phyloP scores from a whole-genome alignment of 129 eudicot species.

The Sambucus nigra region DNA sequence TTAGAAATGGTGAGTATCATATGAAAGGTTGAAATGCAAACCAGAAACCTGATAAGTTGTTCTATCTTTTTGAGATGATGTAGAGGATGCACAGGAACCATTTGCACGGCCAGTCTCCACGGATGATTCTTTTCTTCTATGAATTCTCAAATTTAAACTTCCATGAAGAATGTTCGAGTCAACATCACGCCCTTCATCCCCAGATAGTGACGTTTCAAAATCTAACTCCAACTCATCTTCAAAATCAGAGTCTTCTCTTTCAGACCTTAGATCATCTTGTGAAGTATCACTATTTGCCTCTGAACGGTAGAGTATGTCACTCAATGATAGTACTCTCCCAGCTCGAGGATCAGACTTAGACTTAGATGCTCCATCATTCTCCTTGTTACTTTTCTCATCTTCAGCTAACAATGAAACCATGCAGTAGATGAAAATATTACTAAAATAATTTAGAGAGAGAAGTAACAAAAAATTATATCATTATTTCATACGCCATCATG shows the following conservation, averaged over 20 bases:
- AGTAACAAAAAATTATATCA: too few species aligned
- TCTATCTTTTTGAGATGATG: constrained; percentile 40
- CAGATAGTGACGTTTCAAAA: constrained; percentile 65
- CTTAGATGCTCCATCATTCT: constrained; percentile 36
- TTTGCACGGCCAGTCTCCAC: constrained; percentile 29
- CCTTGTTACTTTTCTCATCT: constrained; percentile 35
- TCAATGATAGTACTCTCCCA: constrained; percentile 51
- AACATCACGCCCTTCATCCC: constrained; percentile 63
- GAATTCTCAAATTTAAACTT: constrained; percentile 56
- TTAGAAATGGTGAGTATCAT: too few species aligned
- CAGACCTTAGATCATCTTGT: constrained; percentile 55
- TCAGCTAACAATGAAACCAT: constrained; percentile 32
- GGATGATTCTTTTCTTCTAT: constrained; percentile 38
- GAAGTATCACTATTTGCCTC: constrained; percentile 68
- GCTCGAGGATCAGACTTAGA: constrained; percentile 29
- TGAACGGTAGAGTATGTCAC: constrained; percentile 66
- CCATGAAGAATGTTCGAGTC: constrained; percentile 47
- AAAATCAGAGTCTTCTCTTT: constrained; percentile 79
- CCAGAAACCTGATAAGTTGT: constrained; percentile 47
- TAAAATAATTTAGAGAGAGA: not conserved
- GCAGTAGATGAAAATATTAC: not conserved
- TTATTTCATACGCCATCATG: too few species aligned
- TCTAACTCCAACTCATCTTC: constrained; percentile 81
- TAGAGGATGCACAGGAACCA: constrained; percentile 44
- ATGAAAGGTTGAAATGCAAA: constrained; percentile 1